Evolutionary conservation across 2,329 filamentous ascomycete genomes (phyloP), one percentile per base, ranked within the genome.

Genomic region (Dactylellina cionopaga): DNA sequence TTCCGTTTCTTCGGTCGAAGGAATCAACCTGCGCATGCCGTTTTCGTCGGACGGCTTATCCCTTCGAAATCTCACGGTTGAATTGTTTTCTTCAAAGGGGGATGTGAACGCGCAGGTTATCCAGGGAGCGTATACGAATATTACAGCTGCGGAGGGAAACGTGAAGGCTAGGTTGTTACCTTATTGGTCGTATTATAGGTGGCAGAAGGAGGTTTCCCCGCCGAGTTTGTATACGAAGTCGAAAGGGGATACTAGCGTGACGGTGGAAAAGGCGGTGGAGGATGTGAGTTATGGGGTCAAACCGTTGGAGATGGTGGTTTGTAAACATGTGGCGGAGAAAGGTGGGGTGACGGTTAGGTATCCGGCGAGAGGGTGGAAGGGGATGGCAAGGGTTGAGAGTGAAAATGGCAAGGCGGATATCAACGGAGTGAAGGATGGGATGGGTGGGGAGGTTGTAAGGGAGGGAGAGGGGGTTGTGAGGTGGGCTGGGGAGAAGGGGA

Each of bases 331-430:
- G 5, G 35, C 54, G 1, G 13, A 49, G 15, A 22, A 10, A 10
- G 62, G 62, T 2, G 7, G 7, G 17, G 37, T 59, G 15, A 13
- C 13, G 15, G 54, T 60, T 31, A 37, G 13, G 15, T 68, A 52
- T 17, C 54, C 63, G 2, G 37, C 11, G 1, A 54, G 24, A 11
- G 19, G 29, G 25, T 68, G 63, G 63, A 54, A 37, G 11, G 63
- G 63, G 6, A 54, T 13, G 3, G 37, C 56, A 3, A 24, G 25
- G 4, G 54, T 68, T 11, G 44, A 68, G 37, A 68, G 63, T 17
- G 10, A 17, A 9, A 2, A 25, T 5, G 25, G 15, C 11, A 15
- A 31, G 4, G 54, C 46, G 2, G 52, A 27, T 13, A 39, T 68
- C n/a, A n/a, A 35, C 13, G 54, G 39, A 2, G 24, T 58, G 3